These are phyloP conservation scores for Penicillium aurantiogriseum DNA, from an alignment of 2,329 filamentous ascomycete genomes.

Conservation along the genomic window DNA sequence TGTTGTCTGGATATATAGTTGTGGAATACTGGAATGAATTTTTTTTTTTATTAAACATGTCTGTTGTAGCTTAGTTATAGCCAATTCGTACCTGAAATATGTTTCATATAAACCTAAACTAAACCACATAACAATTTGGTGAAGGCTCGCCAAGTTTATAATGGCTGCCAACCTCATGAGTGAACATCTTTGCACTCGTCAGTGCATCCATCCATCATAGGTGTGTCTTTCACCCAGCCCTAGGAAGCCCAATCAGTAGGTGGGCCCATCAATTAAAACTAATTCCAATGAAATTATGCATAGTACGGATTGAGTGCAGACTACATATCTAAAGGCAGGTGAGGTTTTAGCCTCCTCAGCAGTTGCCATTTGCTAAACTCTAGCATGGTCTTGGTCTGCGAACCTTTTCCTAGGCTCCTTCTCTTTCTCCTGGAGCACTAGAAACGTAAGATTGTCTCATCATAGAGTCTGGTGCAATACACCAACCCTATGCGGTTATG, in stretches of 20 bases:
- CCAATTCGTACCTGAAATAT: neutral
- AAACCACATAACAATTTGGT: neutral
- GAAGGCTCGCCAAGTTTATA: neutral
- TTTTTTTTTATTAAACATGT: neutral
- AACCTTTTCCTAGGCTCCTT: neutral
- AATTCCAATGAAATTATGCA: neutral
- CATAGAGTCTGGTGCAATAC: neutral
- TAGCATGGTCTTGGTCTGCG: neutral
- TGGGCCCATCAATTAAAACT: too few species aligned
- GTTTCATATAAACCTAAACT: too few species aligned
- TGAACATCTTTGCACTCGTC: neutral
- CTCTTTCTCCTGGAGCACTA: neutral
- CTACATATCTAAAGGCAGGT: neutral
- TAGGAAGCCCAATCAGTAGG: neutral
- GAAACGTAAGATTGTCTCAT: neutral
- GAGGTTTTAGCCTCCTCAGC: neutral
- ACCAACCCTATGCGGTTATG: neutral
- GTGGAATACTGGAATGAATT: conserved; percentile 19
- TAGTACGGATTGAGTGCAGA: neutral
- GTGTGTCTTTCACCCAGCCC: neutral
- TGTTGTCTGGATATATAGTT: conserved; percentile 6
- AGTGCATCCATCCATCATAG: neutral
- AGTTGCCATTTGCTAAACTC: neutral
- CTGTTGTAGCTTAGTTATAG: neutral
- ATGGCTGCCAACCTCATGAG: neutral